Base-by-base conservation (phyloP, 129 eudicot genomes). In the Lactuca saligna region DNA sequence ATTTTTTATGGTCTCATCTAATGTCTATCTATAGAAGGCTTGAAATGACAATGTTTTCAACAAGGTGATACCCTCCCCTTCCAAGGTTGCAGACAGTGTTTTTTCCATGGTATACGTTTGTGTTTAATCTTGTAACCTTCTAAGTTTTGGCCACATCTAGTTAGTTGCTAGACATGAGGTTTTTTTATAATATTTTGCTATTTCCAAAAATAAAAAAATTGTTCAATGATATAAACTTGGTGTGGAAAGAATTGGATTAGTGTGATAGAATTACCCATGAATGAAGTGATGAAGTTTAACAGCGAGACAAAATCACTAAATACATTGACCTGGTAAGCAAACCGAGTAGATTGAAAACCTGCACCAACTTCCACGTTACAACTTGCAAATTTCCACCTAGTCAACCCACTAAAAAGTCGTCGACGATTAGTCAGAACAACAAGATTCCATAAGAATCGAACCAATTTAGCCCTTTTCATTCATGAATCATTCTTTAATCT, bases 331-430 rank as follows among this genome's bases (percentile, higher is more conserved):
- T 8, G 79, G 57, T 66, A 65, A 74, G 25, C 65, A 74, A 73
- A 74, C 59, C 79, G 79, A 65, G 72, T 74, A 56, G 48, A 35
- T 74, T 49, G 78, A 55, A 54, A 2, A 54, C 55, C 64, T 54
- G 78, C 64, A 73, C 68, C 77, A 57, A 11, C 57, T 31, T 46
- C 6, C 35, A 44, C 66, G 31, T 33, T 66, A 7, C 72, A 65
- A 64, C 58, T 64, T 74, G 72, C 48, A 29, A 56, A 17, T 64
- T 65, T 54, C 57, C 37, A 15, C 20, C 20, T 20, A 20, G 20
- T 20, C 20, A 20, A 68, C 71, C 38, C 61, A 46, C 44, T 10
- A 35, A 76, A 71, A 70, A n/a, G 69, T 65, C 74, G 12, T 71
- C 60, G 58, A n/a, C 61, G 31, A 42, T 6, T 14, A 35, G 55